phyloP scores from a whole-genome alignment of 768 basidiomycete species.

The Boletus rex-veris region DNA sequence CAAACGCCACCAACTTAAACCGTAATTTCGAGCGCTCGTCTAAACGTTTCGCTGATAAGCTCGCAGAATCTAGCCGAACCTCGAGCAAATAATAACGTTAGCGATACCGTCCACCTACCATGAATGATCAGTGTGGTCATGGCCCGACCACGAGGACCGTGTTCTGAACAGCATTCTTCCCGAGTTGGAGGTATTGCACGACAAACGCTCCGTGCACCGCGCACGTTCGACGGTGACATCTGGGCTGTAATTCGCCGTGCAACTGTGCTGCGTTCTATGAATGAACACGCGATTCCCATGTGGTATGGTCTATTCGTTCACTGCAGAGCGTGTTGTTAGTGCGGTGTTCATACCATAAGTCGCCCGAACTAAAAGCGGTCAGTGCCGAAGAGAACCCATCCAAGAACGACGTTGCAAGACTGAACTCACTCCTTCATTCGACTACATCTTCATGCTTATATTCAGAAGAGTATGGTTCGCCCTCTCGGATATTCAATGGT shows the following conservation, averaged over 20 bases:
- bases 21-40: neutral
- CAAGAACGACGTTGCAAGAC: neutral
- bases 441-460: neutral
- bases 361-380: conserved; percentile 10
- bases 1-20: neutral
- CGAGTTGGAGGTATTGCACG: neutral
- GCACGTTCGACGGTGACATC: neutral
- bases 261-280: neutral
- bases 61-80: neutral
- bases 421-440: neutral
- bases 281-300: neutral
- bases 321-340: conserved; percentile 5
- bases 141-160: neutral
- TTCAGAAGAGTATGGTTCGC: conserved; percentile 6
- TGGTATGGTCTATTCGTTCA: neutral
- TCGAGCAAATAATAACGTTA: conserved; percentile 4
- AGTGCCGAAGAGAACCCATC: neutral
- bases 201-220: neutral
- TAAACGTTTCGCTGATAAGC: neutral
- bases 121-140: neutral
- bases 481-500: neutral
- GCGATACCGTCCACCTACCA: neutral
- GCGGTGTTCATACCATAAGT: neutral
- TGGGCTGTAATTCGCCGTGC: neutral
- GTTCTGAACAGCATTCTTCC: neutral